A percentile compares a stretch with the other conserved stretches of the same genome.
These are phyloP conservation scores for Pseudopithomyces chartarum DNA, from an alignment of 2,329 filamentous ascomycete genomes.

Conservation along the genomic window DNA sequence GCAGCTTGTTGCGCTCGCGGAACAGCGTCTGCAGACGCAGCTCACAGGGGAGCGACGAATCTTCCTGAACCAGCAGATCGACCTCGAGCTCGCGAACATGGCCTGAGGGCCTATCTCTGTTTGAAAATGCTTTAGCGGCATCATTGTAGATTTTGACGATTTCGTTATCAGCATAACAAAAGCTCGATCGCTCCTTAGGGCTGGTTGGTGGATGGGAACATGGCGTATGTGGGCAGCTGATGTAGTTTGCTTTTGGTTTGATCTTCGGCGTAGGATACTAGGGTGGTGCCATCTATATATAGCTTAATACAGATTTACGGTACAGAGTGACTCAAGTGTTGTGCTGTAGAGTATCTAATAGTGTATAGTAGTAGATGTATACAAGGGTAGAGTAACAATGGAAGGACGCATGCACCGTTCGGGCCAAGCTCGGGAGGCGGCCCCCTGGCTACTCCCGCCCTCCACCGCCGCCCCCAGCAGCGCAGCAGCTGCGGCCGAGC, in stretches of 20 bases:
- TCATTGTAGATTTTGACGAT: slow-evolving; percentile 23
- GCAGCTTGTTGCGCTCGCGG: slow-evolving; percentile 81
- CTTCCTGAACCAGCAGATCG: slow-evolving; percentile 92
- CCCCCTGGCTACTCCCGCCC: slow-evolving; percentile 6
- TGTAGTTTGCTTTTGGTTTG: slow-evolving; percentile 2
- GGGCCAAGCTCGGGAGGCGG: background rate
- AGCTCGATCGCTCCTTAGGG: background rate
- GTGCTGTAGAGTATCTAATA: too few species aligned
- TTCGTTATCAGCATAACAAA: slow-evolving; percentile 3
- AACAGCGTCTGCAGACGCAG: slow-evolving; percentile 91
- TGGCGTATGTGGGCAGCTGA: background rate
- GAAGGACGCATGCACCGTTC: background rate
- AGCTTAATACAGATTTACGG: slow-evolving; percentile 10
- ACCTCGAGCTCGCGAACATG: slow-evolving; percentile 92
- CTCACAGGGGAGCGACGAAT: slow-evolving; percentile 81
- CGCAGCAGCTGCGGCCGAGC: slow-evolving; percentile 8
- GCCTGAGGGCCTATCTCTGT: slow-evolving; percentile 49
- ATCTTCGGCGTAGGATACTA: slow-evolving; percentile 23
- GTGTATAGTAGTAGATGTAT: too few species aligned
- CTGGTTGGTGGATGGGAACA: background rate
- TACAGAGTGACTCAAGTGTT: too few species aligned
- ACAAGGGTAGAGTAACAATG: too few species aligned
- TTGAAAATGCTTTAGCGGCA: slow-evolving; percentile 15
- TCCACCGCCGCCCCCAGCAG: slow-evolving; percentile 13
- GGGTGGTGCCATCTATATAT: slow-evolving; percentile 12